Evolutionary conservation across 2,329 filamentous ascomycete genomes (phyloP), one percentile per base, ranked within the genome.

Genomic region (Xylogone sp.): DNA sequence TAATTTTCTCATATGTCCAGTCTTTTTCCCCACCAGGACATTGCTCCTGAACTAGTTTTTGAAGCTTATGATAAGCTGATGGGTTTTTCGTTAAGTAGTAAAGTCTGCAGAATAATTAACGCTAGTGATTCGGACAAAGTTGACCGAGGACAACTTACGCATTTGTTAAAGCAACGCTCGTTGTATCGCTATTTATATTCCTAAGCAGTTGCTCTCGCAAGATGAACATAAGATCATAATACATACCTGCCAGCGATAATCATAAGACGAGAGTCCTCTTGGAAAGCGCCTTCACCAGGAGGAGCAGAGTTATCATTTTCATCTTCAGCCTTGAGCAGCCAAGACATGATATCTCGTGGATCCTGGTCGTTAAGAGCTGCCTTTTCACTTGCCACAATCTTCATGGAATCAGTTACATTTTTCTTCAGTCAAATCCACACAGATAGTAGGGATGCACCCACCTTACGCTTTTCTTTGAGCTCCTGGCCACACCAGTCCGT

Each of bases 161-260:
- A 44, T 61, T 62, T 1, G 67, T 64, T 44, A 74, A 53, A 1
- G 68, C 65, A 0, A 64, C 65, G 13, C 69, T 61, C 0, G 69
- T 71, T 9, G 71, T 74, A 53, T 74, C 71, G 44, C 65, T 69
- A 27, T 39, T 9, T 18, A 39, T 39, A 39, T 39, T 7, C n/a
- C 7, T 31, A 8, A 31, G 27, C 27, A 18, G 34, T 39, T 39
- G 13, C n/a, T 27, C 24, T n/a, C n/a, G n/a, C n/a, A n/a, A n/a
- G n/a, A n/a, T n/a, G n/a, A n/a, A n/a, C n/a, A n/a, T n/a, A n/a
- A n/a, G 45, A 31, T 39, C 5, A 16, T 39, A 5, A 39, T 34
- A 18, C 45, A 10, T 27, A 47, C 3, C 34, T 39, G 5, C 67
- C 67, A 44, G 67, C 67, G 22, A 68, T 62, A n/a, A 69, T 63